Base-by-base conservation (phyloP, 495 filamentous ascomycete species). In the Talaromyces wortmannii region DNA sequence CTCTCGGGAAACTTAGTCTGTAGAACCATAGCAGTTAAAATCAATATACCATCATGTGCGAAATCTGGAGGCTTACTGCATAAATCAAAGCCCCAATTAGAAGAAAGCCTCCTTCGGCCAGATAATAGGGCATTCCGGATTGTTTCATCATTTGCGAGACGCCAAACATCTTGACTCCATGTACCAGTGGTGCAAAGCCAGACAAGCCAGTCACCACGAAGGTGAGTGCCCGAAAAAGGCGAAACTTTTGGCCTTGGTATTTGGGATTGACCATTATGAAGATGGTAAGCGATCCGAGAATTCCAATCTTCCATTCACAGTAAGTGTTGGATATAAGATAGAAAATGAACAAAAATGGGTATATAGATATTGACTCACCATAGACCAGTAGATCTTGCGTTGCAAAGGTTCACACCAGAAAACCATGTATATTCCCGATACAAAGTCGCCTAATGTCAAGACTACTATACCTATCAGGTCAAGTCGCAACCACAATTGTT, bases 121-220 rank as follows among this genome's bases (percentile, higher is more conserved):
- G 50, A 55, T 57, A 59, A 52, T 66, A 65, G 29, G 58, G 63
- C 15, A 71, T 23, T 23, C 23, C 56, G 48, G 63, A 57, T 59
- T 64, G 58, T 57, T 65, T 68, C 55, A 62, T 66, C 66, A 77
- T 74, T 32, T 75, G 63, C 7, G 59, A 32, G 30, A 69, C 67
- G 8, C 76, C 71, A 52, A 76, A 77, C 40, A 76, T 50, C 16
- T 36, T 59, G 13, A 75, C 57, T 12, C 74, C 76, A 63, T 80
- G 74, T 6, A 72, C 62, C 1, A 79, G 65, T 1, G 76, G 75
- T 29, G 67, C 73, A 50, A 80, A 61, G 2, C 72, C 76, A 4
- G 75, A 77, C 15, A 79, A 48, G 1, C 71, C 77, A 4, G 75
- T 80, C 13, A 58, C 65, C 13, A 81, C 65, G 46, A 81, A 78